Base-by-base conservation (phyloP, 139 green algal genomes). In the Chlamydomonas eustigma region DNA sequence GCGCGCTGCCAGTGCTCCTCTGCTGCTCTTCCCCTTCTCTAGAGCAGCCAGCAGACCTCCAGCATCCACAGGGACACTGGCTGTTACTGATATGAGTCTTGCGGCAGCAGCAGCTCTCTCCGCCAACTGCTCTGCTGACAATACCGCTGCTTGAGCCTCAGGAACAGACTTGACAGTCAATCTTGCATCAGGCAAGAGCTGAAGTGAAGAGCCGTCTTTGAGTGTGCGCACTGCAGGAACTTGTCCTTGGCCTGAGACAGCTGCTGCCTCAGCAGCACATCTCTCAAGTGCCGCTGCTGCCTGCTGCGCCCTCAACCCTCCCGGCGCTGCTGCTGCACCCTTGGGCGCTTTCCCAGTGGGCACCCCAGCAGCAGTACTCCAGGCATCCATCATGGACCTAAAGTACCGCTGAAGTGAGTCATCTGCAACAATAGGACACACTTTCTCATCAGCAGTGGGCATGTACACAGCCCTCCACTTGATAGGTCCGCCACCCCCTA, bases 381-480 rank as follows among this genome's bases (percentile, higher is more conserved):
- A 90, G n/a, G 70, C 63, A 1, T 90, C 85, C 33, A 80, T 64
- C 63, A 82, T 67, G 4, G 50, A 38, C 44, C 78, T 74, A 52
- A 87, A 81, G 85, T 88, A 80, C 24, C 77, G 77, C 39, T 80
- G 37, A 37, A 77, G 81, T 2, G 76, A 71, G 31, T 87, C 80
- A 58, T 90, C 85, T 4, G 72, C 33, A 0, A 73, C 32, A 24
- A 90, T 63, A 0, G 82, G 77, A 51, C 80, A 87, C 64, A 75
- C 52, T 70, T 81, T 82, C n/a, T 86, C 85, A 34, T 90, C 85
- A 1, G 50, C 39, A 1, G 73, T 76, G 36, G 85, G 78, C 70
- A 85, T 28, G 5, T 74, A 44, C n/a, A 73, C 24, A 1, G 78
- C 64, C 22, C 77, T 51, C 76, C 80, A 85, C 3, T 4, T 18